These are phyloP conservation scores for Cryptomeria japonica DNA, from an alignment of 75 land plant species.

Conservation along the genomic window DNA sequence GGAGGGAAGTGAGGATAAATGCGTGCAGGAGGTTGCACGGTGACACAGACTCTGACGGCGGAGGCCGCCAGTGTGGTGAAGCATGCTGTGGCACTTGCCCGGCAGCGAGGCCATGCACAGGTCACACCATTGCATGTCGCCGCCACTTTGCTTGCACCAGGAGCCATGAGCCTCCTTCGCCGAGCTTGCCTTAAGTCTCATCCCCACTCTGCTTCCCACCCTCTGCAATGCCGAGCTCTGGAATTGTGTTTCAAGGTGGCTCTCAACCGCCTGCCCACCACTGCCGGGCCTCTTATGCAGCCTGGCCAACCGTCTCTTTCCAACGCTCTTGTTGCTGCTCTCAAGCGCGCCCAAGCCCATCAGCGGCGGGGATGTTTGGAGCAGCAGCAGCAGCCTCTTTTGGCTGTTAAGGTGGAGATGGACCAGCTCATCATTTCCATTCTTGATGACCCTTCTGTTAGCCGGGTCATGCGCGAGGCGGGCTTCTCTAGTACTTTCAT, in stretches of 20 bases:
- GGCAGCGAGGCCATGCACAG: conserved; percentile 83
- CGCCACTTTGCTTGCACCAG: conserved; percentile 46
- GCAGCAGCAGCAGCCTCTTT: conserved; percentile 81
- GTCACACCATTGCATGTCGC: conserved; percentile 95
- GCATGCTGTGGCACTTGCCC: conserved; percentile 77
- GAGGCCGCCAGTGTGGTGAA: conserved; percentile 78
- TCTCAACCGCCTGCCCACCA: conserved; percentile 46
- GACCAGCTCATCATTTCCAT: conserved; percentile 93
- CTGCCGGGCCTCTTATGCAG: conserved; percentile 13
- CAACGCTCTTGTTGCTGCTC: conserved; percentile 91
- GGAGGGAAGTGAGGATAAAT: conserved; percentile 13
- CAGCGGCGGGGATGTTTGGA: conserved; percentile 87
- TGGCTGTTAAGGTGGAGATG: conserved; percentile 90
- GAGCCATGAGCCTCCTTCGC: conserved; percentile 28
- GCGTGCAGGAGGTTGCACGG: conserved; percentile 61
- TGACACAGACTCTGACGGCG: conserved; percentile 81
- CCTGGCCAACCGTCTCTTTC: conserved; percentile 53
- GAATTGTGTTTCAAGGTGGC: conserved; percentile 78
- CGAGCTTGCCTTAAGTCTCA: conserved; percentile 60
- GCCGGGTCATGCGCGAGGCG: conserved; percentile 94
- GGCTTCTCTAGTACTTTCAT: conserved; percentile 91
- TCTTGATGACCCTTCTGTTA: conserved; percentile 91
- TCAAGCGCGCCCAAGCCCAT: conserved; percentile 96
- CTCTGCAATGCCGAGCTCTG: conserved; percentile 57
- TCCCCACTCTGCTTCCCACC: conserved; percentile 31